Conservation (phyloP, 2,329 filamentous ascomycete species). For the Colletotrichum chlorophyti region DNA sequence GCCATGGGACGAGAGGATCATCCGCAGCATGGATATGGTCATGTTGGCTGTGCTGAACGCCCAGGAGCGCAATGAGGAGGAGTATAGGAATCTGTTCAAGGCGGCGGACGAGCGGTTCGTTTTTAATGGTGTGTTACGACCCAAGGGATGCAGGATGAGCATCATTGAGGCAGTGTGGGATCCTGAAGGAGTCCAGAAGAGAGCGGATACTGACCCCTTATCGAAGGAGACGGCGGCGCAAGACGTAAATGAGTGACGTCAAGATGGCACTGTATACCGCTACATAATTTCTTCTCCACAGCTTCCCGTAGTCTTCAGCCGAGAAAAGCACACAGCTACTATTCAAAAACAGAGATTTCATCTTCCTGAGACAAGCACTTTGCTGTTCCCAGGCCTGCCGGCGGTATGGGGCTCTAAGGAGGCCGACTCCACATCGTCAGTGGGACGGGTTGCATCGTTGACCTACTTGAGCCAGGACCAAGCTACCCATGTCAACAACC, state of each 20-base stretch:
- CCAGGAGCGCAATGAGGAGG: conserved; percentile 54
- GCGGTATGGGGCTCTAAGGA: neutral
- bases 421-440: conserved; percentile 12
- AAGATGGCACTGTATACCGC: no score
- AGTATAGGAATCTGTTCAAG: conserved; percentile 53
- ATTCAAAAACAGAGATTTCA: no score
- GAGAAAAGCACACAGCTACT: no score
- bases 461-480: neutral
- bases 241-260: neutral
- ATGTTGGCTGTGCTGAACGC: conserved; percentile 60
- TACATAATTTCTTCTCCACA: no score
- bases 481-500: accelerated
- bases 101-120: conserved; percentile 49
- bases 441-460: neutral
- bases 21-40: conserved; percentile 57
- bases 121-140: conserved; percentile 51
- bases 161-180: conserved; percentile 57
- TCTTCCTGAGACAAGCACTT: no score
- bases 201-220: conserved; percentile 1
- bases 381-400: no score
- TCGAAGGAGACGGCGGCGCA: neutral
- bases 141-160: conserved; percentile 52
- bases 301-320: no score
- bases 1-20: conserved; percentile 53
- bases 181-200: conserved; percentile 32